phyloP scores from a whole-genome alignment of 805 yeast genomes.

The Yarrowia sp. region DNA sequence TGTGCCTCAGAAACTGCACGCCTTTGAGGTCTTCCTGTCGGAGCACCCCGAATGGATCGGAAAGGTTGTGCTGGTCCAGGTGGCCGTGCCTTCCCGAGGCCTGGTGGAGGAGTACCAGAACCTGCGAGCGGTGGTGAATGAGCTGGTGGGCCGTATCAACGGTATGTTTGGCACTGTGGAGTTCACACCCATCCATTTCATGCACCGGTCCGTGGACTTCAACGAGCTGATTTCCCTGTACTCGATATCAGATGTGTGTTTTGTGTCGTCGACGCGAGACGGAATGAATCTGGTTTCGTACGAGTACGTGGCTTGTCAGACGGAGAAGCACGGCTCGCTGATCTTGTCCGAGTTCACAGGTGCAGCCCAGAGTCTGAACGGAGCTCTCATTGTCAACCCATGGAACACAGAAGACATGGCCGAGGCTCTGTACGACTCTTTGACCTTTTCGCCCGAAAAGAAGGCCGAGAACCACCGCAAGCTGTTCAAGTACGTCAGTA shows the following conservation, averaged over 20 bases:
- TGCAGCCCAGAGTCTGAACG: slow-evolving; percentile 97
- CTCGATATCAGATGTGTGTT: slow-evolving; percentile 84
- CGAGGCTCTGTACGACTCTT: slow-evolving; percentile 81
- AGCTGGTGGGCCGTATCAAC: slow-evolving; percentile 93
- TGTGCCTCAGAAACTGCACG: slow-evolving; percentile 95
- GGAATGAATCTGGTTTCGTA: slow-evolving; percentile 98
- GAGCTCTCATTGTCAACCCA: slow-evolving; percentile 92
- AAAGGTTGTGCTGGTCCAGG: slow-evolving; percentile 92
- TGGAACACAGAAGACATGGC: slow-evolving; percentile 96
- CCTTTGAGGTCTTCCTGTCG: slow-evolving; percentile 87
- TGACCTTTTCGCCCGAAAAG: slow-evolving; percentile 86
- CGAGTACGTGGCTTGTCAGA: slow-evolving; percentile 96
- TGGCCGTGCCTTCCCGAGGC: slow-evolving; percentile 97
- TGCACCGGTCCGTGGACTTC: slow-evolving; percentile 91
- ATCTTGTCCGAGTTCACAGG: slow-evolving; percentile 96
- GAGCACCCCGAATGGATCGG: slow-evolving; percentile 99
- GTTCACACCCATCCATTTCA: slow-evolving; percentile 95
- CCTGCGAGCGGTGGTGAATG: slow-evolving; percentile 91
- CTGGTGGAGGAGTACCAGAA: slow-evolving; percentile 98
- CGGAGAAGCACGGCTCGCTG: slow-evolving; percentile 81
- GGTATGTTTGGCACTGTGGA: slow-evolving; percentile 97
- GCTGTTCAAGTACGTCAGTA: slow-evolving; percentile 84
- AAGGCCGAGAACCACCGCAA: slow-evolving; percentile 78
- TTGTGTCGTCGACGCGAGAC: slow-evolving; percentile 93
- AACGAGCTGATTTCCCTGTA: slow-evolving; percentile 91